Conservation (phyloP, 2,329 filamentous ascomycete species). For the Talaromyces sp. region DNA sequence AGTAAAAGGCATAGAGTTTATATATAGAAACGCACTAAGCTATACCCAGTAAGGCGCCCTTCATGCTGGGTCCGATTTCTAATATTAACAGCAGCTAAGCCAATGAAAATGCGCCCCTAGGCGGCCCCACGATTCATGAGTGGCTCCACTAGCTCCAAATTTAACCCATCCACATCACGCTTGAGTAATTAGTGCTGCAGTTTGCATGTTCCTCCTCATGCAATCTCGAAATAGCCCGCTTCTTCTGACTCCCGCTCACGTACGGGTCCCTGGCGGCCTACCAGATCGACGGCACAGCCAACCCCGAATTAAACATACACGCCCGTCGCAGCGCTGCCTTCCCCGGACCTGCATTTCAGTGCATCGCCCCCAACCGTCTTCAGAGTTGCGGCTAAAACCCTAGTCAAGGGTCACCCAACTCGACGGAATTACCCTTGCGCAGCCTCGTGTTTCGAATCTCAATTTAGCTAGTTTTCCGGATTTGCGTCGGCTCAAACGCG, state of each 20-base stretch:
- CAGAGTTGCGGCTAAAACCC: conserved; percentile 8
- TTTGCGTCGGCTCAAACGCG: conserved; percentile 11
- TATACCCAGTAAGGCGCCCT: background rate
- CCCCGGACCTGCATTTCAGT: conserved; percentile 8
- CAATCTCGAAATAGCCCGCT: conserved; percentile 1
- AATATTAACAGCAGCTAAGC: conserved; percentile 5
- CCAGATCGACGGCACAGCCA: conserved; percentile 8
- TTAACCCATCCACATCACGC: background rate
- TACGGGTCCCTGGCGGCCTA: too few relatives aligned
- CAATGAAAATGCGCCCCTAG: background rate
- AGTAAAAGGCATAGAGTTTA: background rate
- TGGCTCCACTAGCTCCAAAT: background rate
- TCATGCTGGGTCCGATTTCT: conserved; percentile 5
- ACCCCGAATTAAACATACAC: conserved; percentile 1
- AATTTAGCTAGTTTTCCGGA: conserved; percentile 6
- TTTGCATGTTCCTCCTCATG: background rate
- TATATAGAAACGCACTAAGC: conserved; percentile 2
- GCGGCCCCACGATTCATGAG: conserved; percentile 7
- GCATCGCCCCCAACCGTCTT: conserved; percentile 12
- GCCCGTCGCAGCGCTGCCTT: background rate
- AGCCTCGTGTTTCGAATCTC: conserved; percentile 7
- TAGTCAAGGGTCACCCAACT: background rate
- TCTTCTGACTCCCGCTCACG: background rate
- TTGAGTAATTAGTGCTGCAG: background rate
- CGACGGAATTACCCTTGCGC: background rate